Evolutionary conservation across 495 filamentous ascomycete genomes (phyloP), one percentile per base, ranked within the genome.

Genomic region (Parathielavia hyrcaniae): DNA sequence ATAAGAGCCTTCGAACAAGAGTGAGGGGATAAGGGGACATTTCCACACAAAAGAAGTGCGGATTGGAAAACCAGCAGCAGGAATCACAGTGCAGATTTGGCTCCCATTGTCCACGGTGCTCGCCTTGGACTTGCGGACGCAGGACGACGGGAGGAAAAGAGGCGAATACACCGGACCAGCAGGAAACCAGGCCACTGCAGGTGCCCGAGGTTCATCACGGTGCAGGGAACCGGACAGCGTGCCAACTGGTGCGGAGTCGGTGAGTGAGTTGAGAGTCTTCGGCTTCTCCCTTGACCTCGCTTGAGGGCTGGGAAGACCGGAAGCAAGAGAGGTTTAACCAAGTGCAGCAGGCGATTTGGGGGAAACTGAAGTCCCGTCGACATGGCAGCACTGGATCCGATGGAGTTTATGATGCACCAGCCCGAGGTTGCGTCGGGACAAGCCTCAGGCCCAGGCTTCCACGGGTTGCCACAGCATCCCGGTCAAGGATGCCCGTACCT

Each of bases 341-440:
- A 45, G 38, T 45, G 30, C 35, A 45, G 35, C 23, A 34, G 22
- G n/a, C n/a, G n/a, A n/a, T n/a, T n/a, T n/a, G n/a, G n/a, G n/a
- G n/a, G 23, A 32, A 35, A 34, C 16, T 12, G 34, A 22, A 26
- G 9, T 55, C 46, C 6, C 26, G 47, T 34, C 34, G 23, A 47
- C 22, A 54, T 49, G 36, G 55, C 39, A 10, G 50, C 55, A 0
- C 62, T 67, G 48, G 65, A 64, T 32, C 57, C 61, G 30, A 64
- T 64, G 65, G 62, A 64, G 23, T 64, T 54, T 44, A 11, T 58
- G 41, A 57, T 64, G 62, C 62, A 62, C 40, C 55, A 59, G 52
- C 5, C 51, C 45, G 65, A 63, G 11, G 32, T 2, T 11, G 13
- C 45, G 35, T 17, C 53, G 35, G 38, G 40, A 8, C 43, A 34